These are phyloP conservation scores for Penicillium sp. DNA, from an alignment of 2,329 filamentous ascomycete genomes.

Conservation along the genomic window DNA sequence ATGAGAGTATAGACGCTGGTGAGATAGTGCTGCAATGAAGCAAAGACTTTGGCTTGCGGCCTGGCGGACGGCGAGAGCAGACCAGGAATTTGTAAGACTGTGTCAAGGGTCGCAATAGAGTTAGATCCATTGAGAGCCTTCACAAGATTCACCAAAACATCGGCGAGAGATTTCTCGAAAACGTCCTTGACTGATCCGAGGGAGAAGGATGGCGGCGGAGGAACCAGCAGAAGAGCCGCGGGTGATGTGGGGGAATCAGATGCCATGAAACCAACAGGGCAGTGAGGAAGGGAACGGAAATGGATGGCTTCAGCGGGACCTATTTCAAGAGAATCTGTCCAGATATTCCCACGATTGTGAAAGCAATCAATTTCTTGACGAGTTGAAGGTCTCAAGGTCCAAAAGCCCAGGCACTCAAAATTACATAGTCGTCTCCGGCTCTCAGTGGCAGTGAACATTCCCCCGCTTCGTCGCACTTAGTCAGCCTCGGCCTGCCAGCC, in stretches of 20 bases:
- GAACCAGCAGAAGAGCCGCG: conserved; percentile 62
- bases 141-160: conserved; percentile 57
- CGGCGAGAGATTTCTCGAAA: conserved; percentile 63
- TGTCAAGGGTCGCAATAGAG: conserved; percentile 53
- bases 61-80: conserved; percentile 57
- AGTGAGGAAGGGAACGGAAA: background rate
- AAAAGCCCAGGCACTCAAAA: background rate
- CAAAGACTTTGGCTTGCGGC: conserved; percentile 64
- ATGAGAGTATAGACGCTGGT: conserved; percentile 78
- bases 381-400: background rate
- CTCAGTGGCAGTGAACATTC: background rate
- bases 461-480: background rate
- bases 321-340: background rate
- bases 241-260: conserved; percentile 26
- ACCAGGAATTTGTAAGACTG: conserved; percentile 67
- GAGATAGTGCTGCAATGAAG: conserved; percentile 71
- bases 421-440: too few species aligned
- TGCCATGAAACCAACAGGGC: conserved; percentile 28
- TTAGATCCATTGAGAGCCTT: conserved; percentile 35
- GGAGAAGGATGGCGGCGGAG: conserved; percentile 61
- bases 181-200: conserved; percentile 59
- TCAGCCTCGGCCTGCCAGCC: too few species aligned
- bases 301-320: background rate
- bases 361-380: background rate
- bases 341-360: background rate